Percentiles rank a stretch among this genome's conserved stretches.
These are phyloP conservation scores for Populus davidiana DNA, from an alignment of 345 rosid genomes.

Conservation along the genomic window DNA sequence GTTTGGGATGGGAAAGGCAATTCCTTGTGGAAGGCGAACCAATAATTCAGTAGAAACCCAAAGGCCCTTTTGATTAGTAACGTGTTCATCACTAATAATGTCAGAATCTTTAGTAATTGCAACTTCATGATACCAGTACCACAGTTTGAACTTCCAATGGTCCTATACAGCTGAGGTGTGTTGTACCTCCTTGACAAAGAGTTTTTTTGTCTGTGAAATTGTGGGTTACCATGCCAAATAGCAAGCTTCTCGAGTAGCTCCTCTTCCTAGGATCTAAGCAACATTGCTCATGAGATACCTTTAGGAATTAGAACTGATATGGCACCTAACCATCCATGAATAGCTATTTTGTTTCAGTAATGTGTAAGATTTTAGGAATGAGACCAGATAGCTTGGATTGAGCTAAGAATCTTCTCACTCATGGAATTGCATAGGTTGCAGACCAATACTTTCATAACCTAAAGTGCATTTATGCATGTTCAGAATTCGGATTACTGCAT, in stretches of 20 bases:
- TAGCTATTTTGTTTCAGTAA: slow-evolving; percentile 11
- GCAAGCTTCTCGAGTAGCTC: slow-evolving; percentile 23
- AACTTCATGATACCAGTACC: slow-evolving; percentile 5
- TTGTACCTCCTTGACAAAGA: slow-evolving; percentile 16
- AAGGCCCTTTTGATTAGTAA: background rate
- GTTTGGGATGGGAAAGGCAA: background rate
- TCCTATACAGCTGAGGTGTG: slow-evolving; percentile 29
- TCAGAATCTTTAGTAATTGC: background rate
- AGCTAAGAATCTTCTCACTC: background rate
- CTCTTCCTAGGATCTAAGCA: slow-evolving; percentile 26
- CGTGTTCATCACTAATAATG: background rate
- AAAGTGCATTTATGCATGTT: background rate
- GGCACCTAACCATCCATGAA: slow-evolving; percentile 7
- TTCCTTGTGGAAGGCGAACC: background rate
- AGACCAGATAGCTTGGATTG: background rate
- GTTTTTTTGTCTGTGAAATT: slow-evolving; percentile 20
- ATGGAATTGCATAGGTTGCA: background rate
- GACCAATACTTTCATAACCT: background rate
- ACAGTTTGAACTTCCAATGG: slow-evolving; percentile 24
- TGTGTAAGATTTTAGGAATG: background rate
- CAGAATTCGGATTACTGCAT: background rate
- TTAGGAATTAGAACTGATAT: slow-evolving; percentile 1
- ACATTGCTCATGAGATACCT: slow-evolving; percentile 23
- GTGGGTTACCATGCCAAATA: slow-evolving; percentile 30
- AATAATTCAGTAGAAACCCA: too few species aligned